These are phyloP conservation scores for Fusarium xylarioides DNA, from an alignment of 2,329 filamentous ascomycete species.

Conservation along the genomic window DNA sequence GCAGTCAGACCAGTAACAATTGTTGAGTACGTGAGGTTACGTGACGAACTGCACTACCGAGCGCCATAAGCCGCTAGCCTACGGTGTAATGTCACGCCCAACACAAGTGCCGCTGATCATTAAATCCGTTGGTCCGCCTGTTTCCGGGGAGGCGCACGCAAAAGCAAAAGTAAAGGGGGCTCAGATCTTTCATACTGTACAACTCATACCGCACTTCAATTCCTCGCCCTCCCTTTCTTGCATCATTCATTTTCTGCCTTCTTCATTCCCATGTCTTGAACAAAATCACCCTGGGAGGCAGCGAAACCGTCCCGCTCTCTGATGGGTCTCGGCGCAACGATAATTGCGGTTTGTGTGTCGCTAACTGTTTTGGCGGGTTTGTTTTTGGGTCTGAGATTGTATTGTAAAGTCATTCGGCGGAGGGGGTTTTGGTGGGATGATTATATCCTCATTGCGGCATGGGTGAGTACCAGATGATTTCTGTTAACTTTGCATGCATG, in stretches of 20 bases:
- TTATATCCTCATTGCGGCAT: background rate
- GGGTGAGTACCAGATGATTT: background rate
- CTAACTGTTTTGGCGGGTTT: background rate
- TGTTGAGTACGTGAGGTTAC: too few species aligned
- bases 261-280: background rate
- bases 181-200: background rate
- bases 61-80: background rate
- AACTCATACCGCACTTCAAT: background rate
- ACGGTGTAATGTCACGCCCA: background rate
- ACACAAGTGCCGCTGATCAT: background rate
- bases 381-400: background rate
- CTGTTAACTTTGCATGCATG: rapidly evolving
- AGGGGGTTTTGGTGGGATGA: conserved; percentile 8
- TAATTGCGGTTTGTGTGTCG: background rate
- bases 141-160: background rate
- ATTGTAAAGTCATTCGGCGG: background rate
- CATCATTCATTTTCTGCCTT: too few species aligned
- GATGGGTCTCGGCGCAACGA: background rate
- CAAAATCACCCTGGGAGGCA: background rate
- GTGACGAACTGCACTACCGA: background rate
- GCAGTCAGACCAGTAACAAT: too few species aligned
- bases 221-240: background rate
- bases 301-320: background rate
- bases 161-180: background rate
- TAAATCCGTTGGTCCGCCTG: background rate